Base-by-base conservation (phyloP, 768 basidiomycete genomes). In the Agaricus sinodeliciosus region DNA sequence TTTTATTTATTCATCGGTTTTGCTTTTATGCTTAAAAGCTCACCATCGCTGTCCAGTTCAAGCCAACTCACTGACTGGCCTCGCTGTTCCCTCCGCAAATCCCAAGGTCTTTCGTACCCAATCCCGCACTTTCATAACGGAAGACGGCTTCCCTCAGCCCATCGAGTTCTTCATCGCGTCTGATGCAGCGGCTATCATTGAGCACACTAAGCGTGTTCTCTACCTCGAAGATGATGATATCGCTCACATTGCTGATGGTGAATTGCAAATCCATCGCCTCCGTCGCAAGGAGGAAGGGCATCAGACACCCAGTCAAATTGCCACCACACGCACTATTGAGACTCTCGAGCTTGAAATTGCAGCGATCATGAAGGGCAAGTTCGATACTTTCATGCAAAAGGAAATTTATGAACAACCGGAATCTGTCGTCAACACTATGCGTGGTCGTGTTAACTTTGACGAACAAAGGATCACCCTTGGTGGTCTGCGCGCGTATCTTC, bases 361-460 rank as follows among this genome's bases (percentile, higher is more conserved):
- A n/a, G 96, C 95, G 60, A 98, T 99, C 74, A 98, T 98, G 96
- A 99, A 99, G 80, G 96, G 96, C 66, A 92, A 94, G 70, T 99
- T 98, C 67, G 92, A 92, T 66, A 94, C 95, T 66, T 99, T 99
- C 75, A 99, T 99, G 96, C 95, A 98, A 69, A 99, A 99, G 76
- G 96, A 99, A 71, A 97, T 97, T 62, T 97, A 93, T 76, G 91
- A 97, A 66, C 95, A 98, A 69, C 95, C 96, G 47, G 96, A 99
- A 65, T 95, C 93, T 25, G 96, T 98, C 57, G 93, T 98, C 72
- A 99, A 99, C 80, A 99, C 96, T 47, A 99, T 99, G 96, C 90
- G 96, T 81, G 96, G 96, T 56, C 93, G 96, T 61, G 90, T 99
- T 76, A 98, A 96, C 79, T 99, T 99, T 61, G 96, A 98, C 65